Base-by-base conservation (phyloP, 2,329 filamentous ascomycete genomes). In the Geosmithia flava region DNA sequence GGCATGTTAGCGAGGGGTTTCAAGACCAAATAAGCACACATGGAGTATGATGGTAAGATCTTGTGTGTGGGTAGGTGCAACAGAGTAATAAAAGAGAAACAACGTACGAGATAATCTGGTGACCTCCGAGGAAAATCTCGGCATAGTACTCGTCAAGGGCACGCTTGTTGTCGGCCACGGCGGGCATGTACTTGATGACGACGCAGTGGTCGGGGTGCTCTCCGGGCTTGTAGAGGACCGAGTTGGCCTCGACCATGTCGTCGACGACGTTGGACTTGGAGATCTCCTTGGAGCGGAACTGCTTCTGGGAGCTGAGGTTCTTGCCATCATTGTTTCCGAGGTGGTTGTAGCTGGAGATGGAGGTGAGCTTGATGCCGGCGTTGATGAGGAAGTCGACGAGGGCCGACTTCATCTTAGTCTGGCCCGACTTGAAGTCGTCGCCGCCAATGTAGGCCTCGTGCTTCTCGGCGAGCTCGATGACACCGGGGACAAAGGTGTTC, bases 391-490 rank as follows among this genome's bases (percentile, higher is more conserved):
- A 98, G 70, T 98, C 93, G 44, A 97, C 93, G 29, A 98, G 81
- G 19, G 93, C 93, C 51, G 93, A 97, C 75, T 98, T 98, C 93
- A 98, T 98, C 82, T 98, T 98, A 65, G 93, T 98, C 76, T 98
- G 93, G 53, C 93, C 93, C 53, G 93, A 97, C 75, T 98, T 98
- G 83, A 98, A 98, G 72, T 98, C 93, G 60, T 98, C 93, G 55
- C 93, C 93, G 50, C 93, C 93, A 59, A 98, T 89, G 73, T 95
- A 98, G 53, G 90, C 81, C 49, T 79, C 76, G 68, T 94, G 82
- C 68, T 84, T 76, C 73, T 94, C 87, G 20, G 93, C 93, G 50
- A 98, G 81, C 62, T 91, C 76, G 56, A 97, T 83, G 51, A 85
- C 87, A 60, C 93, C 93, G 8, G 91, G 91, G 19, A 98, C 91